phyloP scores from a whole-genome alignment of 2,329 filamentous ascomycete species.

The Aspergillus sp. region DNA sequence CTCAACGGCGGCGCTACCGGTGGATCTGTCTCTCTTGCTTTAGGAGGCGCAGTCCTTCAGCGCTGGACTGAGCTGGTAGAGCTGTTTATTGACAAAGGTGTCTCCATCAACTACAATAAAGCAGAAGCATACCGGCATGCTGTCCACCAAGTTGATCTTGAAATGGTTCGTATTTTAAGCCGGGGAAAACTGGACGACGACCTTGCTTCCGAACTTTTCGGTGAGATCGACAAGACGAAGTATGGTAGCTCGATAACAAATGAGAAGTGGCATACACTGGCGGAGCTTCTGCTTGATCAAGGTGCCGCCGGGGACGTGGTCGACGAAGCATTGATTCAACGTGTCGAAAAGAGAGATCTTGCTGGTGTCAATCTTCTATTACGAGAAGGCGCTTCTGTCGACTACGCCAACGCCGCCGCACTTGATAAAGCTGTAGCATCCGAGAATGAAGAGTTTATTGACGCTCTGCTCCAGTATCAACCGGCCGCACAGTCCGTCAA shows the following conservation, averaged over 20 bases:
- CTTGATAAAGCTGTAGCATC: conserved; percentile 1
- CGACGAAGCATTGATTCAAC: conserved; percentile 3
- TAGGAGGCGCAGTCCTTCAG: conserved; percentile 3
- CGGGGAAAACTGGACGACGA: neutral
- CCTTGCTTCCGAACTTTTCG: conserved; percentile 5
- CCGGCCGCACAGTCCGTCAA: conserved; percentile 4
- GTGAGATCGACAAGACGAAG: conserved; percentile 1
- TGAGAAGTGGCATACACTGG: conserved; percentile 3
- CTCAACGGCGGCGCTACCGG: conserved; percentile 4
- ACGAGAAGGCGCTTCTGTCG: conserved; percentile 2
- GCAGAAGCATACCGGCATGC: conserved; percentile 6
- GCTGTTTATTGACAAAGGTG: conserved; percentile 8
- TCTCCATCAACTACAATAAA: conserved; percentile 6
- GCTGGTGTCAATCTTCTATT: neutral
- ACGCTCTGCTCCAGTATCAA: neutral
- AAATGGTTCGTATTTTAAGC: neutral
- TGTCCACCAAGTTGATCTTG: conserved; percentile 3
- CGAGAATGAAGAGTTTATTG: conserved; percentile 6
- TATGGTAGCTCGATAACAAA: neutral
- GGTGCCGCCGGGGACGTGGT: conserved; percentile 2
- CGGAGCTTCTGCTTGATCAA: conserved; percentile 2
- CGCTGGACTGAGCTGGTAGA: conserved; percentile 1
- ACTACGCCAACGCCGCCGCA: conserved; percentile 3
- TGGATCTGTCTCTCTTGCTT: conserved; percentile 3
- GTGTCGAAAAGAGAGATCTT: conserved; percentile 1